phyloP scores from a whole-genome alignment of 2,329 filamentous ascomycete species.

The Aspergillus cejpii region DNA sequence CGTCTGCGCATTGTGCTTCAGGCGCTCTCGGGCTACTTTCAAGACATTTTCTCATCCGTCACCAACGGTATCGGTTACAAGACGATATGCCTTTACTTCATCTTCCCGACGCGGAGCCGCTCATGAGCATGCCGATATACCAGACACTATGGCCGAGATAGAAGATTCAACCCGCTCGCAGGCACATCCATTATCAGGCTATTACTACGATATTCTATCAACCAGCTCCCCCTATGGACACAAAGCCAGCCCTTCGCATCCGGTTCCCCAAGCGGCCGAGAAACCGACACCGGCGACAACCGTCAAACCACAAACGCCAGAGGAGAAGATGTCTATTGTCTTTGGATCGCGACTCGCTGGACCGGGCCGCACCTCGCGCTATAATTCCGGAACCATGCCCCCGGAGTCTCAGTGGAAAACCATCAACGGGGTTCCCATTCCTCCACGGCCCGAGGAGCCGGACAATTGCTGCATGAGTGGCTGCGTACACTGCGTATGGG shows the following conservation, averaged over 20 bases:
- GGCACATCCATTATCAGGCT: constrained; percentile 39
- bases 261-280: constrained; percentile 13
- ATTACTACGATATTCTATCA: constrained; percentile 40
- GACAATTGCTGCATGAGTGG: constrained; percentile 99
- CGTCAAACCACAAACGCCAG: constrained; percentile 25
- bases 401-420: constrained; percentile 51
- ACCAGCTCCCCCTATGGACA: constrained; percentile 22
- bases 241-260: constrained; percentile 16
- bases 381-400: constrained; percentile 49
- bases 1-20: neutral
- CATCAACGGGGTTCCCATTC: constrained; percentile 73
- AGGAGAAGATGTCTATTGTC: constrained; percentile 58
- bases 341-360: constrained; percentile 76
- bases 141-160: constrained; percentile 5
- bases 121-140: constrained; percentile 12
- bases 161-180: constrained; percentile 21
- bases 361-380: constrained; percentile 58
- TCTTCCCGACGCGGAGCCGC: constrained; percentile 18
- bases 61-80: constrained; percentile 1
- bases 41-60: neutral
- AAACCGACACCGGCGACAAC: constrained; percentile 15
- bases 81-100: constrained; percentile 18
- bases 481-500: constrained; percentile 97
- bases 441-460: constrained; percentile 77
- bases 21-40: neutral